Base-by-base conservation (phyloP, 2,329 filamentous ascomycete genomes). In the Pseudogymnoascus sp. region DNA sequence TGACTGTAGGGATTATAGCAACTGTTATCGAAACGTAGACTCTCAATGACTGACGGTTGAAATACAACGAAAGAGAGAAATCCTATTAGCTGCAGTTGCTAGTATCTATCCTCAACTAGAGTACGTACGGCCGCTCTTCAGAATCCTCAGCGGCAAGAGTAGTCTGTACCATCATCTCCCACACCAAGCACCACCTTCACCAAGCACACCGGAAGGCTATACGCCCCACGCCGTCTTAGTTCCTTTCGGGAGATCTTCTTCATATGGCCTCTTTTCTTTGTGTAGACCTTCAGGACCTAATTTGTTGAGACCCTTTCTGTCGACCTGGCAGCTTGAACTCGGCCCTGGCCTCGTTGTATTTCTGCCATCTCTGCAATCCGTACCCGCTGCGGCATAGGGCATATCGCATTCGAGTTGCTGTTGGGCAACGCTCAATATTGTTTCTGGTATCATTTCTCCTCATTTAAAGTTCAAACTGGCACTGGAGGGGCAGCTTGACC, bases 401-500 rank as follows among this genome's bases (percentile, higher is more conserved):
- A 52, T 30, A 52, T 52, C n/a, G 19, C 26, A 13, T 52, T 19
- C 10, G 45, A 52, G 15, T 7, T 30, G 26, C 3, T 15, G 26
- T 30, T 19, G 45, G 19, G 45, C 1, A 52, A 30, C 26, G 15
- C n/a, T 30, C 9, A 13, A 19, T 52, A 7, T 52, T 52, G 45
- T n/a, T 13, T 13, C 2, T 52, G 45, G 26, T 52, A 19, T 52
- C 26, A 30, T 52, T 19, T 19, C 26, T 18, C 45, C 18, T 19
- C 15, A n/a, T 52, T 33, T 8, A 18, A 30, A 2, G n/a, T 52
- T 52, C 45, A 52, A 33, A 52, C 45, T 13, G 45, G 45, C 15
- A 52, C 45, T 30, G 45, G 45, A 52, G 45, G 45, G 45, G 45
- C 68, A 61, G 75, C 71, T 28, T 69, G 65, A 15, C 67, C 65